Percentiles rank a stretch among this genome's conserved stretches.
Conservation (phyloP, 2,329 filamentous ascomycete genomes). For the Venturia asperata region DNA sequence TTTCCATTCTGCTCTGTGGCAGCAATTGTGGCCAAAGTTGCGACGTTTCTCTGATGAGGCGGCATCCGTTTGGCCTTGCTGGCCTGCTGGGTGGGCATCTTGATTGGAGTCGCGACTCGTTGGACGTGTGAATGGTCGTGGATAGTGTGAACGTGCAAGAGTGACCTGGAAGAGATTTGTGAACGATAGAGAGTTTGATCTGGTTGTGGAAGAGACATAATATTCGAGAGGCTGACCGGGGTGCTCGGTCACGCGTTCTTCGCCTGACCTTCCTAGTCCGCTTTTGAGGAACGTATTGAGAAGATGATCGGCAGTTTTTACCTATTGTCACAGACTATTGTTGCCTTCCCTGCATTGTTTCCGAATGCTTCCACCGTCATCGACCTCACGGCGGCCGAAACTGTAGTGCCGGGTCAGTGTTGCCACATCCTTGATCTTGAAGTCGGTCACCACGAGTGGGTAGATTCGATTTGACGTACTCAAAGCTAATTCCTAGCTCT, state of each 20-base stretch:
- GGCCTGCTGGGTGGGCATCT: not conserved
- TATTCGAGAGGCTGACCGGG: not conserved
- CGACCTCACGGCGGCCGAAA: not conserved
- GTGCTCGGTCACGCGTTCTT: not conserved
- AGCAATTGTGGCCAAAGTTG: not conserved
- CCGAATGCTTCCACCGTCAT: not conserved
- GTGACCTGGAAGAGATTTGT: not conserved
- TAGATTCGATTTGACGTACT: too few species aligned
- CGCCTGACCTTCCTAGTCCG: too few species aligned
- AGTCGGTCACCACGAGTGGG: too few species aligned
- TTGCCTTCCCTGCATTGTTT: not conserved
- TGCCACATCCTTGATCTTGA: too few species aligned
- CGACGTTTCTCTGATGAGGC: not conserved
- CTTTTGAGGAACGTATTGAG: too few species aligned
- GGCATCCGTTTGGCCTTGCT: not conserved
- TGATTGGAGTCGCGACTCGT: not conserved
- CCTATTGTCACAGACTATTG: not conserved
- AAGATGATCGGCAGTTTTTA: too few species aligned
- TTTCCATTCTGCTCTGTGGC: too few species aligned
- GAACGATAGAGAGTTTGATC: not conserved
- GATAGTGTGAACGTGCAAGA: not conserved
- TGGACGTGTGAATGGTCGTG: too few species aligned
- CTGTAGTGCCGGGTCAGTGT: not conserved
- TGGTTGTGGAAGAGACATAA: not conserved
- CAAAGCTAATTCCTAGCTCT: too few species aligned